Percentiles rank a stretch among this genome's conserved stretches.
Conservation (phyloP, 2,329 filamentous ascomycete genomes). For the Plectosphaerella plurivora region DNA sequence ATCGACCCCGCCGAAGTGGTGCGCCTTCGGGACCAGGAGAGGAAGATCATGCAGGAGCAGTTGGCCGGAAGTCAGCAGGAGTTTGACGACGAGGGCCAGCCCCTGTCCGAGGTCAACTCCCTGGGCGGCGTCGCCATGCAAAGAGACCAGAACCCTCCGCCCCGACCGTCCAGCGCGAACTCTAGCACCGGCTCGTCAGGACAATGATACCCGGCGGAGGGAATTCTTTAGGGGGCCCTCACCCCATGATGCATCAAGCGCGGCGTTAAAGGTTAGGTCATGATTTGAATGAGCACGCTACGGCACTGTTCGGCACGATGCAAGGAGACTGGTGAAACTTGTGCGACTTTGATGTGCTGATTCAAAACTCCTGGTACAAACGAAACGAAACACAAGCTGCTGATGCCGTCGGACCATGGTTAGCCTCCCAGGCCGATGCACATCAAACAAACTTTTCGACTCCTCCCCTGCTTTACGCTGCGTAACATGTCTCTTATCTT, state of each 20-base stretch:
- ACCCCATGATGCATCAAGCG: conserved; percentile 5
- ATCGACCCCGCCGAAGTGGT: conserved; percentile 58
- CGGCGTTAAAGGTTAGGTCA: not conserved
- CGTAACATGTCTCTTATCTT: no score
- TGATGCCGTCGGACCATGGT: no score
- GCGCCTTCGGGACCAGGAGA: conserved; percentile 45
- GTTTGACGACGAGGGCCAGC: conserved; percentile 26
- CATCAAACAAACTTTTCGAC: no score
- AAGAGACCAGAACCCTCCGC: conserved; percentile 29
- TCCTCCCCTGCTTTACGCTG: no score
- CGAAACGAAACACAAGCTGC: no score
- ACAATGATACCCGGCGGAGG: conserved; percentile 19
- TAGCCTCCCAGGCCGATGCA: no score
- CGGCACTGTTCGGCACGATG: no score
- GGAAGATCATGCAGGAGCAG: conserved; percentile 34
- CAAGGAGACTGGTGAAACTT: no score
- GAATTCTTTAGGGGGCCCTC: conserved; percentile 20
- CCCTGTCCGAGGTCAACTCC: conserved; percentile 15
- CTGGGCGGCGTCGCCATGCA: conserved; percentile 41
- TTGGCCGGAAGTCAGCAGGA: conserved; percentile 27
- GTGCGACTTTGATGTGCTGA: no score
- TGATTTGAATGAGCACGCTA: no score
- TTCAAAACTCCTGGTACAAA: no score
- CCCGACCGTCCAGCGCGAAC: conserved; percentile 34
- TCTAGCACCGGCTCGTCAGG: conserved; percentile 39